Evolutionary conservation across 2,329 filamentous ascomycete genomes (phyloP).

Genomic region (Colletotrichum sp.): DNA sequence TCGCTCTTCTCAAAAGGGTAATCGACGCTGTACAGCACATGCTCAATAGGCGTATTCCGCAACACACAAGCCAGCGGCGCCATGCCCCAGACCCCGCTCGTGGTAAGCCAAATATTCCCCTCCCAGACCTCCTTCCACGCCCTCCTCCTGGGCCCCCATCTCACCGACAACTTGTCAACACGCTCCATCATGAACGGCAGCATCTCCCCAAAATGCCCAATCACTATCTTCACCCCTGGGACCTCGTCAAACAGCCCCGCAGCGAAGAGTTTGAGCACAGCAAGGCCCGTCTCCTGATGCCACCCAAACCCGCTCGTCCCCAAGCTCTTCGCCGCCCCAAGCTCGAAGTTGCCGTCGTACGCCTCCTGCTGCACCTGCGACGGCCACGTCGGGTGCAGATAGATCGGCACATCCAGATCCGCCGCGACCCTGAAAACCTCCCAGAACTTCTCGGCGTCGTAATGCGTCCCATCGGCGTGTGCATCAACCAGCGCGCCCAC

Average conservation of each 20-base stretch:
- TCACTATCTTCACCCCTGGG: background rate
- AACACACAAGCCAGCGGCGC: slow-evolving; percentile 49
- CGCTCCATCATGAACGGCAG: slow-evolving; percentile 61
- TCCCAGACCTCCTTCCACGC: slow-evolving; percentile 56
- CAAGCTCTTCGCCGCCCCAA: slow-evolving; percentile 34
- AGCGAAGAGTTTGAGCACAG: slow-evolving; percentile 1
- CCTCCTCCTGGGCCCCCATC: slow-evolving; percentile 35
- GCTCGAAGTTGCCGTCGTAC: slow-evolving; percentile 32
- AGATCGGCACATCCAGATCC: slow-evolving; percentile 67
- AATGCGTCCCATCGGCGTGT: slow-evolving; percentile 62
- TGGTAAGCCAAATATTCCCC: slow-evolving; percentile 63
- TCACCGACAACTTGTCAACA: slow-evolving; percentile 32
- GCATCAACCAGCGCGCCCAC: slow-evolving; percentile 66
- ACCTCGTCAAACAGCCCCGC: slow-evolving; percentile 4
- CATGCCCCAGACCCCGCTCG: slow-evolving; percentile 57
- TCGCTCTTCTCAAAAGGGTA: slow-evolving; percentile 60
- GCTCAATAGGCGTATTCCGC: slow-evolving; percentile 50
- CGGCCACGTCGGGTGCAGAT: slow-evolving; percentile 60
- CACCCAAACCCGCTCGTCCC: slow-evolving; percentile 52
- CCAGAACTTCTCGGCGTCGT: slow-evolving; percentile 68
- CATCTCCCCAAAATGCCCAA: slow-evolving; percentile 30
- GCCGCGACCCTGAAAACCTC: slow-evolving; percentile 60
- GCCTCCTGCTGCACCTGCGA: slow-evolving; percentile 28
- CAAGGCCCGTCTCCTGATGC: slow-evolving; percentile 53
- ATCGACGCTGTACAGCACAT: slow-evolving; percentile 61